Percentiles rank a stretch among this genome's conserved stretches.
Conservation (phyloP, 2,329 filamentous ascomycete species). For the Trichoderma atrobrunneum region DNA sequence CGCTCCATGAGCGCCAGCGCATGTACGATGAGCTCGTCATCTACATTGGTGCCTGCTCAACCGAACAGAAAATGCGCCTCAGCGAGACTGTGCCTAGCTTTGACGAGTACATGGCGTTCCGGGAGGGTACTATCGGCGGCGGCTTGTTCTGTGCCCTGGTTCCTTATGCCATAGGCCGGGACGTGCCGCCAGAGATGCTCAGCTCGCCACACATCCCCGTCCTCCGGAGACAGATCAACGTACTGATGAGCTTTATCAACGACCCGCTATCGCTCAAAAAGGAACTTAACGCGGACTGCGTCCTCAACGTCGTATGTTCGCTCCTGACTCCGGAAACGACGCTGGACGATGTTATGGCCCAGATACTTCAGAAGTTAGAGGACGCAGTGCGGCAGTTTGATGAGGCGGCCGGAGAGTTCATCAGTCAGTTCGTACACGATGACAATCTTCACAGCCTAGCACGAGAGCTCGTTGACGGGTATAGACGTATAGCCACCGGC, state of each 20-base stretch:
- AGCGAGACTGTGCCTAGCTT: constrained; percentile 26
- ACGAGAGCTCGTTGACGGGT: constrained; percentile 31
- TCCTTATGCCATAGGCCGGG: constrained; percentile 25
- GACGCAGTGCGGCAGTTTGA: constrained; percentile 28
- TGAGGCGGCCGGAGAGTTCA: constrained; percentile 22
- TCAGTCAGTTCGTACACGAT: constrained; percentile 15
- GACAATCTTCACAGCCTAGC: constrained; percentile 20
- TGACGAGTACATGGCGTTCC: constrained; percentile 30
- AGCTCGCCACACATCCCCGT: constrained; percentile 14
- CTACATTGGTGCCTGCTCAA: constrained; percentile 28
- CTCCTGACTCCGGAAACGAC: constrained; percentile 25
- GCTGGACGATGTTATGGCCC: constrained; percentile 26
- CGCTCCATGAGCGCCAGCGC: constrained; percentile 3
- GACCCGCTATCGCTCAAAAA: constrained; percentile 35
- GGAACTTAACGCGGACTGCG: constrained; percentile 28
- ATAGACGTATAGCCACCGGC: constrained; percentile 32
- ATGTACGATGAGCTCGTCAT: constrained; percentile 25
- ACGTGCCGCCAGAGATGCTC: constrained; percentile 17
- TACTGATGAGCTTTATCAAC: constrained; percentile 30
- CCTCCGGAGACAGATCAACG: constrained; percentile 28
- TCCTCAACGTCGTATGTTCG: constrained; percentile 31
- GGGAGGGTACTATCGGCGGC: constrained; percentile 29
- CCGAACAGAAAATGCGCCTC: constrained; percentile 31
- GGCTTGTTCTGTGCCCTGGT: constrained; percentile 29
- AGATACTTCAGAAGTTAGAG: constrained; percentile 26